Evolutionary conservation across 2,329 filamentous ascomycete genomes (phyloP).

Genomic region (Botrytis paeoniae): DNA sequence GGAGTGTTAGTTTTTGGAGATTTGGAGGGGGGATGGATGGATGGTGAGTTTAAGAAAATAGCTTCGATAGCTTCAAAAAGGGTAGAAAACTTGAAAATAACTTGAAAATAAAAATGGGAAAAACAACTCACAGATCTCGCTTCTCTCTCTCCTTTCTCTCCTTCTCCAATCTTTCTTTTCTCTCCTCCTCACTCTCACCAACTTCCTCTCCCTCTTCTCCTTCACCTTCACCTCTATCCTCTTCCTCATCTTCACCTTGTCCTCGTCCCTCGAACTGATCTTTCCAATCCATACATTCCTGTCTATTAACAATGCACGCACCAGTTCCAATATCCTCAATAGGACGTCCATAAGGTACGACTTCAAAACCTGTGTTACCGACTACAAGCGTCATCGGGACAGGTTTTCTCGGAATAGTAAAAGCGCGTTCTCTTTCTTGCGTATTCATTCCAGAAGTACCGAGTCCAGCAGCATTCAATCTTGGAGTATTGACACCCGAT

Average conservation of each 20-base stretch:
- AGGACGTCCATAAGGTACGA: fast-evolving
- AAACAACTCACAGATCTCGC: background rate
- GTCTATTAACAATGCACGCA: background rate
- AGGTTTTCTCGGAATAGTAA: background rate
- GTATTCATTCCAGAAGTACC: background rate
- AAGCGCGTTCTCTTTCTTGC: background rate
- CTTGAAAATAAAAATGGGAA: background rate
- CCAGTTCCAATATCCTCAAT: background rate
- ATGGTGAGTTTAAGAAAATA: background rate
- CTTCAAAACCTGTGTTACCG: background rate
- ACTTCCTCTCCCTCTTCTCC: background rate
- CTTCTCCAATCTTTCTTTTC: background rate
- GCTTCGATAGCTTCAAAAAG: no score
- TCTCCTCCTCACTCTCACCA: background rate
- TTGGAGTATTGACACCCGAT: background rate
- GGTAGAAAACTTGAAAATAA: no score
- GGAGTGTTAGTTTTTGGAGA: background rate
- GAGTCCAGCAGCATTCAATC: background rate
- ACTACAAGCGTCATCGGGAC: background rate
- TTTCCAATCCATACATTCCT: background rate
- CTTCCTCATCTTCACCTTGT: no score
- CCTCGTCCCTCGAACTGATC: background rate
- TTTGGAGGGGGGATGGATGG: no score
- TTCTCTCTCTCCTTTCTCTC: background rate
- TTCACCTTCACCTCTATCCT: background rate